Conservation (phyloP, 352 stramenopile genomes). For the Globisporangium paddicum region DNA sequence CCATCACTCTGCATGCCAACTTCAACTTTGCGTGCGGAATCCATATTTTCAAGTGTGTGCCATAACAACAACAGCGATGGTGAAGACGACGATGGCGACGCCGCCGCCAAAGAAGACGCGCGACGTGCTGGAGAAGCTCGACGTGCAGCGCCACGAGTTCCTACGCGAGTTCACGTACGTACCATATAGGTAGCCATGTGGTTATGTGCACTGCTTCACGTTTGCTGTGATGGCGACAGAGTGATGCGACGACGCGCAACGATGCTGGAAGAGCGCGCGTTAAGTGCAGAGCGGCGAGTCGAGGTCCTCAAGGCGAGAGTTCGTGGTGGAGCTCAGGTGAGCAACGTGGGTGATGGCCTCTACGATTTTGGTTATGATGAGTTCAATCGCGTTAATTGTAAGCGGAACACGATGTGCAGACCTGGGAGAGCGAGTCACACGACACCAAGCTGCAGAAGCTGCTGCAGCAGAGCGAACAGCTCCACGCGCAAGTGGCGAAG, state of each 20-base stretch:
- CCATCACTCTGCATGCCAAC: not conserved
- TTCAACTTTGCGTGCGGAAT: not conserved
- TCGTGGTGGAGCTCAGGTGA: not conserved
- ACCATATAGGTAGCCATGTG: too few relatives aligned
- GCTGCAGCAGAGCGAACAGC: not conserved
- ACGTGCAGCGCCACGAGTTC: slow-evolving; percentile 3
- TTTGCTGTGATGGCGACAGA: not conserved
- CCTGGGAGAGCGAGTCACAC: not conserved
- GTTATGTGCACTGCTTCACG: not conserved
- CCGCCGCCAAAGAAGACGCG: not conserved
- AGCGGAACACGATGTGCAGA: not conserved
- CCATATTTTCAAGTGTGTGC: too few relatives aligned
- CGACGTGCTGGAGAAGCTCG: slow-evolving; percentile 6
- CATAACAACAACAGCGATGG: too few relatives aligned
- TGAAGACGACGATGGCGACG: not conserved
- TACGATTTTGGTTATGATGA: not conserved
- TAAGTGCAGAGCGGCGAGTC: not conserved
- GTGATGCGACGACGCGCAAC: not conserved
- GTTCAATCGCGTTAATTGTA: not conserved
- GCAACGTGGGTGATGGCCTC: not conserved
- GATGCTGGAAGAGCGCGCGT: not conserved
- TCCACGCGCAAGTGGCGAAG: not conserved
- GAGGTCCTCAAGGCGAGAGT: not conserved
- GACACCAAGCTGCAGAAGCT: not conserved
- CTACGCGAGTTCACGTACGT: slow-evolving; percentile 2